Evolutionary conservation across 495 filamentous ascomycete genomes (phyloP), one percentile per base, ranked within the genome.

Genomic region (Talaromyces stipitatus): DNA sequence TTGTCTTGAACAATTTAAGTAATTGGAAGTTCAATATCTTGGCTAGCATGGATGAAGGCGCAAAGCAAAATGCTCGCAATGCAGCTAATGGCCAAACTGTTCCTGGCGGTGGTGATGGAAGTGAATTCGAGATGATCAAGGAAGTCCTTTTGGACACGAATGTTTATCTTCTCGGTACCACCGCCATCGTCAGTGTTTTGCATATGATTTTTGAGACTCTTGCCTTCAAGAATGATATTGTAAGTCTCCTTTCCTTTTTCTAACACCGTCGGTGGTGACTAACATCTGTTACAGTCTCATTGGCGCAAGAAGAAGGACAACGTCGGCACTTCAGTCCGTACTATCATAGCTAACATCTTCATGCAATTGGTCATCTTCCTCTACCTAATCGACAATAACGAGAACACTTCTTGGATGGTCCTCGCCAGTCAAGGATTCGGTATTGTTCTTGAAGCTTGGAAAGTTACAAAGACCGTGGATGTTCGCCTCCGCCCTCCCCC

Each of bases 251-350:
- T 14, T 36, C 22, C 6, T 18, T 20, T 26, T 9, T 36, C 24
- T 33, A 22, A 60, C 33, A 76, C 72, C 80, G 89, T 24, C 95
- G 97, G 71, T 97, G 92, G 81, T 26, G 41, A 43, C 27, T 58
- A 18, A 45, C 22, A 41, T 41, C 36, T 38, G 20, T 32, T 28
- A 62, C 41, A 79, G 77, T 81, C 90, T 24, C 94, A 98, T 72
- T 98, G 92, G 82, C 89, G 90, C 63, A 96, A 97, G 75, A 98
- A 98, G 89, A 98, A 98, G 76, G 95, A 97, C 76, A 89, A 92
- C 52, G 90, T 98, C 30, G 94, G 94, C 55, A 90, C 95, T 26
- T 96, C 91, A 7, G 87, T 98, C 43, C 89, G 94, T 32, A 95
- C 95, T 8, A 98, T 98, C 65, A 78, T 98, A 38, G 92, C 89